These are phyloP conservation scores for Coniochaeta prunicola DNA, from an alignment of 2,329 filamentous ascomycete species.

Conservation along the genomic window DNA sequence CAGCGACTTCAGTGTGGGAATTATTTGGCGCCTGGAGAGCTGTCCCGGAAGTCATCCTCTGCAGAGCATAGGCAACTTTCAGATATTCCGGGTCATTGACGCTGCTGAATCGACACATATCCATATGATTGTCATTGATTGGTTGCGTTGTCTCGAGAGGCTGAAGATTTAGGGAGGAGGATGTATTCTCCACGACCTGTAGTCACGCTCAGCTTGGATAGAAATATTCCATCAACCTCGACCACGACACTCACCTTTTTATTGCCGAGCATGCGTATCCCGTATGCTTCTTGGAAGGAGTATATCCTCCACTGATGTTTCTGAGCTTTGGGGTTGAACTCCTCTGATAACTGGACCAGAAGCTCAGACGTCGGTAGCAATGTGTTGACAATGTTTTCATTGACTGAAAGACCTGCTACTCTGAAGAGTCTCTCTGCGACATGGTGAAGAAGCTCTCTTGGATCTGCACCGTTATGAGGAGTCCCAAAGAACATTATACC, in stretches of 20 bases:
- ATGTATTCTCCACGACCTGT: conserved; percentile 27
- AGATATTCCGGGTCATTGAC: conserved; percentile 21
- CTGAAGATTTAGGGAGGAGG: conserved; percentile 22
- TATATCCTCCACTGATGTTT: conserved; percentile 23
- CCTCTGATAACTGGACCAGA: conserved; percentile 21
- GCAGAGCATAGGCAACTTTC: conserved; percentile 17
- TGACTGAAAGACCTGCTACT: conserved; percentile 15
- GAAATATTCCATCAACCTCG: not conserved
- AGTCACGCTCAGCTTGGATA: not conserved
- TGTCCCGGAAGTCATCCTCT: not conserved
- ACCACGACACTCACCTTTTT: conserved; percentile 6
- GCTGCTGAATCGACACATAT: conserved; percentile 25
- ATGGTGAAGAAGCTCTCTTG: conserved; percentile 13
- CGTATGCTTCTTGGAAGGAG: conserved; percentile 25
- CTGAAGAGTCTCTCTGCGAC: conserved; percentile 9
- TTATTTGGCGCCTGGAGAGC: not conserved
- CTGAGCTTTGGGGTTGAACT: conserved; percentile 20
- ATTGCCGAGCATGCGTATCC: conserved; percentile 3
- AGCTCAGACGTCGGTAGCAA: conserved; percentile 25
- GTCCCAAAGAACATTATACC: conserved; percentile 25
- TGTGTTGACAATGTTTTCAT: conserved; percentile 23
- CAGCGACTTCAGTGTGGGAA: too few species aligned
- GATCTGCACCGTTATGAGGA: conserved; percentile 20
- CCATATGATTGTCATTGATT: conserved; percentile 25
- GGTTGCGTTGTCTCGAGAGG: conserved; percentile 23